Percentiles rank a stretch among this genome's conserved stretches.
Evolutionary conservation across 176 grass and related monocot species (phyloP).

Genomic region (Luzula sylvatica): DNA sequence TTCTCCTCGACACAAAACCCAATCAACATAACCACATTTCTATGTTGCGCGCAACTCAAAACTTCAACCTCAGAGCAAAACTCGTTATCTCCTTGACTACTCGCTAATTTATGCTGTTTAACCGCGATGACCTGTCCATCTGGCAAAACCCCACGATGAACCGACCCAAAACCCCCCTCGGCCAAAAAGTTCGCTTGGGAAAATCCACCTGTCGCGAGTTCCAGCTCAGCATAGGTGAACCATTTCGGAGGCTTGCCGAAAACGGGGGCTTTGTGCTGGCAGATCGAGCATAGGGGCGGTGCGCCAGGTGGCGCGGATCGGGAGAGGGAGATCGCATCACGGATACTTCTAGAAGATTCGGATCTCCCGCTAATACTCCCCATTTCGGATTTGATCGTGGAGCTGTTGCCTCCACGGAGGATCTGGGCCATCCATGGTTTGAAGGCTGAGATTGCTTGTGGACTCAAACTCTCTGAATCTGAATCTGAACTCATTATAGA

Average conservation of each 20-base stretch:
- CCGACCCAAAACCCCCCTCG: constrained; percentile 98
- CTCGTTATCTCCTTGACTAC: constrained; percentile 88
- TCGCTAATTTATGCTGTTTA: constrained; percentile 98
- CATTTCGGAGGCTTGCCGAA: constrained; percentile 95
- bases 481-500: constrained; percentile 66
- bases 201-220: constrained; percentile 86
- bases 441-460: constrained; percentile 52
- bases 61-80: constrained; percentile 99
- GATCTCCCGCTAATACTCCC: constrained; percentile 54
- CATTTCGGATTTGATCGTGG: constrained; percentile 47
- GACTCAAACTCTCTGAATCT: constrained; percentile 56
- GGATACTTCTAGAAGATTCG: constrained; percentile 73
- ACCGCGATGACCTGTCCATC: constrained; percentile 86
- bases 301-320: constrained; percentile 75
- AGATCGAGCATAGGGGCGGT: constrained; percentile 92
- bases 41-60: constrained; percentile 93
- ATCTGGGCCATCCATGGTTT: constrained; percentile 75
- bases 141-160: constrained; percentile 81
- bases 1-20: constrained; percentile 97
- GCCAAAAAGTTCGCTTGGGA: constrained; percentile 95
- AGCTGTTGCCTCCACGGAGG: constrained; percentile 37
- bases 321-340: constrained; percentile 75
- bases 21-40: constrained; percentile 98
- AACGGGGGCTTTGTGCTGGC: constrained; percentile 91
- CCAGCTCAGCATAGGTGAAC: constrained; percentile 91